A percentile compares a stretch with the other conserved stretches of the same genome.
Conservation (phyloP, 306 rosid genomes). For the Gastrolobium bilobum region DNA sequence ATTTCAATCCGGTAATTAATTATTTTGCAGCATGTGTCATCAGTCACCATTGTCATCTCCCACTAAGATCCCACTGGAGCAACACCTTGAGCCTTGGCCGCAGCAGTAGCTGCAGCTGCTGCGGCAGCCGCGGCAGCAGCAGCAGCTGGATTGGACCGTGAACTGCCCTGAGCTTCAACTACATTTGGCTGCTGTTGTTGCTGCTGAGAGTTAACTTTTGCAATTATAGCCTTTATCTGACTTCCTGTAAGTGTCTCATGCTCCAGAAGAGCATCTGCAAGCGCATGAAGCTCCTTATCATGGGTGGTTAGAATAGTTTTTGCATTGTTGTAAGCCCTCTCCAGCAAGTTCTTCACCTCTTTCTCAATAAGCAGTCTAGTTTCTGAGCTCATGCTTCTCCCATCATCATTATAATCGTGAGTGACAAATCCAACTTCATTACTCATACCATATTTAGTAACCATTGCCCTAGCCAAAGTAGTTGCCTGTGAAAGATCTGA, state of each 20-base stretch:
- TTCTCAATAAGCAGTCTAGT: slow-evolving; percentile 90
- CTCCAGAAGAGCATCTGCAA: slow-evolving; percentile 88
- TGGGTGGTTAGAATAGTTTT: slow-evolving; percentile 82
- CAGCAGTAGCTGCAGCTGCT: slow-evolving; percentile 81
- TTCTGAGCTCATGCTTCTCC: slow-evolving; percentile 95
- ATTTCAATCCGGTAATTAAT: slow-evolving; percentile 44
- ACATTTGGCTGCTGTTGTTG: slow-evolving; percentile 54
- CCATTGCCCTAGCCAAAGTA: slow-evolving; percentile 83
- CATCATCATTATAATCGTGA: slow-evolving; percentile 80
- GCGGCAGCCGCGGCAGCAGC: slow-evolving; percentile 76
- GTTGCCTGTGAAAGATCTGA: slow-evolving; percentile 80
- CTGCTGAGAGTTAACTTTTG: slow-evolving; percentile 62
- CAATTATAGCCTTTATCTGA: slow-evolving; percentile 75
- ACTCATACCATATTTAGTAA: slow-evolving; percentile 91
- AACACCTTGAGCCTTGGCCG: slow-evolving; percentile 79
- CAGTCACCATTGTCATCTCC: background rate
- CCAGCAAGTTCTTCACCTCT: slow-evolving; percentile 77
- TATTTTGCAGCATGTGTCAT: slow-evolving; percentile 25
- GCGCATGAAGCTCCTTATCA: slow-evolving; percentile 80
- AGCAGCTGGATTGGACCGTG: slow-evolving; percentile 74
- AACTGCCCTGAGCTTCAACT: slow-evolving; percentile 62
- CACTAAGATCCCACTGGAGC: slow-evolving; percentile 73
- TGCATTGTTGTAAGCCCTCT: slow-evolving; percentile 84
- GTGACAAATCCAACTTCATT: slow-evolving; percentile 79
- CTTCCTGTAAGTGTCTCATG: slow-evolving; percentile 81